Evolutionary conservation across 306 rosid species (phyloP).

Genomic region (Ziziphus jujuba): DNA sequence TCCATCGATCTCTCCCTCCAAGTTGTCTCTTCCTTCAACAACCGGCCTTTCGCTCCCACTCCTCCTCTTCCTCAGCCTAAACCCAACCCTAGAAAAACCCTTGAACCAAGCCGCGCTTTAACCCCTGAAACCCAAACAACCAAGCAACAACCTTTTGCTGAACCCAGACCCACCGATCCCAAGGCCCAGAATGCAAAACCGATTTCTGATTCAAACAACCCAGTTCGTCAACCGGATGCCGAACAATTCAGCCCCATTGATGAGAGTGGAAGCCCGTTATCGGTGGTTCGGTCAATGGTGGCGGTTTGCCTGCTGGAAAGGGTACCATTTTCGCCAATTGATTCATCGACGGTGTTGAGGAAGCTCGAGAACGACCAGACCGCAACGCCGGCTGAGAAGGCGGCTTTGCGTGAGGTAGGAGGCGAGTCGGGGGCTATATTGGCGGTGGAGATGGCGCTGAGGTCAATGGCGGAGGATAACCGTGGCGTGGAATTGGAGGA

Average conservation of each 20-base stretch:
- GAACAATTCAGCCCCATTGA: conserved; percentile 28
- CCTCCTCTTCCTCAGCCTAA: conserved; percentile 61
- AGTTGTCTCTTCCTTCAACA: conserved; percentile 71
- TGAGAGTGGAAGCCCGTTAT: conserved; percentile 57
- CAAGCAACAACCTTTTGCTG: conserved; percentile 21
- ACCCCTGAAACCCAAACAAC: conserved; percentile 22
- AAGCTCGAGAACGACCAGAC: conserved; percentile 74
- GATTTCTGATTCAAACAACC: conserved; percentile 20
- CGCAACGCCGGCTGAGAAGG: conserved; percentile 56
- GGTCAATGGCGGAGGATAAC: conserved; percentile 84
- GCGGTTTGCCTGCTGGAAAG: conserved; percentile 72
- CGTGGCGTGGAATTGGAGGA: conserved; percentile 85
- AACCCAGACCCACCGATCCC: conserved; percentile 25
- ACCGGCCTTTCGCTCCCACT: conserved; percentile 76
- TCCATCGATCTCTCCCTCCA: conserved; percentile 81
- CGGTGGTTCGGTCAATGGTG: conserved; percentile 79
- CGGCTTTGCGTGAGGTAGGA: conserved; percentile 72
- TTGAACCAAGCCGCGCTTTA: conserved; percentile 19
- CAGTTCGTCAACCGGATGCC: conserved; percentile 23
- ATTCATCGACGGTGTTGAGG: conserved; percentile 83
- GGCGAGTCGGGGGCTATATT: conserved; percentile 77
- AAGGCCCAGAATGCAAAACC: conserved; percentile 30
- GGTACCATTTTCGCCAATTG: conserved; percentile 81
- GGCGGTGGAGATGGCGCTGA: conserved; percentile 91
- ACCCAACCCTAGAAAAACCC: conserved; percentile 34